Base-by-base conservation (phyloP, 1,284 basidiomycete species). In the Microbotryum violaceum region DNA sequence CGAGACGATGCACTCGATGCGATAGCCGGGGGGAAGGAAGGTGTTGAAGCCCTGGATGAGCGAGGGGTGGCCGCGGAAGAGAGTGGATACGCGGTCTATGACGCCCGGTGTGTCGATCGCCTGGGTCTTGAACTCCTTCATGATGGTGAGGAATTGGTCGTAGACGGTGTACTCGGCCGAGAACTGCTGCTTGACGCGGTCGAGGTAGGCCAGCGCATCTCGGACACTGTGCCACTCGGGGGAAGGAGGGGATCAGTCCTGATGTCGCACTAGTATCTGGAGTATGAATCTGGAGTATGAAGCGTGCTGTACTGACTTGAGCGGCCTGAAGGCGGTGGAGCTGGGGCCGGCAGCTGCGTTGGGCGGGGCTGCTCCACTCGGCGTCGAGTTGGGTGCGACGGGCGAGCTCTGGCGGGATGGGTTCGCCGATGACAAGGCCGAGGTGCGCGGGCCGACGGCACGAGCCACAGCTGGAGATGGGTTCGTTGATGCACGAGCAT, bases 21-120 rank as follows among this genome's bases (percentile, higher is more conserved):
- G 87, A 78, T 98, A 98, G 44, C 94, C 94, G 25, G 89, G 84
- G 1, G 96, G 96, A 3, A 98, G 83, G 78, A 98, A 98, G 4
- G 94, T 97, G 79, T 99, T 98, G 83, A 98, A 98, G 42, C 96
- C 96, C 77, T 96, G 89, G 60, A 99, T 97, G 71, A 99, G 87
- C 65, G 82, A 77, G 2, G 89, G 91, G 77, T 97, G 91, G 16
- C 92, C 92, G 70, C 90, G 85, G 77, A 99, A 99, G 50, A 99
- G 85, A 68, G 83, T 85, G 2, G 93, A 97, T 57, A 98, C 94
- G 61, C 96, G 88, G 71, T 93, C 86, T 74, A 99, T 99, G 71
- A 98, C 96, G 63, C 93, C 94, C 1, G 94, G 96, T 0, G 96
- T 98, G 79, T 98, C 94, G 76, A 98, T 97, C 91, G 83, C 82